Conservation (phyloP, 306 rosid genomes). For the Hylodesmum podocarpum region DNA sequence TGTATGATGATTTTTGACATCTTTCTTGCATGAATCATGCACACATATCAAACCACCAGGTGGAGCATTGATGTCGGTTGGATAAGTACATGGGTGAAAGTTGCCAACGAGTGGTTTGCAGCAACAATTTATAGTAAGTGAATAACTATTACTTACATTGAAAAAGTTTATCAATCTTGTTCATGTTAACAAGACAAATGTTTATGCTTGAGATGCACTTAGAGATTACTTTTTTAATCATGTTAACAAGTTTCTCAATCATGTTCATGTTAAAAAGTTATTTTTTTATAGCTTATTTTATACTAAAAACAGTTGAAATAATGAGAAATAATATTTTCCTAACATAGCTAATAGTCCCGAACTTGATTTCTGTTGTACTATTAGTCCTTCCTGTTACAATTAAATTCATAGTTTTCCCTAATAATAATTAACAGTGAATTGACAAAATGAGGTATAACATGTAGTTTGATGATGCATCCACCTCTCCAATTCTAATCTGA, state of each 20-base stretch:
- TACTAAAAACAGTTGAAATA: too few species aligned
- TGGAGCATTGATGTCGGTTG: slow-evolving; percentile 97
- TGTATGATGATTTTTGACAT: not conserved
- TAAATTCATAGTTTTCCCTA: too few species aligned
- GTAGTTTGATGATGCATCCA: not conserved
- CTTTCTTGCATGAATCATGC: not conserved
- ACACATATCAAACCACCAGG: slow-evolving; percentile 46
- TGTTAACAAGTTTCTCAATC: too few species aligned
- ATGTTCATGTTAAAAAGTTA: too few species aligned
- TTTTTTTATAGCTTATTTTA: too few species aligned
- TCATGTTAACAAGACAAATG: not conserved
- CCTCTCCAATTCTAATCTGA: not conserved
- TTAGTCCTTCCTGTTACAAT: too few species aligned
- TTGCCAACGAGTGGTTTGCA: slow-evolving; percentile 87
- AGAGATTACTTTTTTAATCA: too few species aligned
- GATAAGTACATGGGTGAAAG: slow-evolving; percentile 89
- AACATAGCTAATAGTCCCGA: too few species aligned
- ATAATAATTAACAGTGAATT: not conserved
- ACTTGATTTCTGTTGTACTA: too few species aligned
- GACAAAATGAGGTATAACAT: not conserved
- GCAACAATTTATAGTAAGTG: slow-evolving; percentile 81
- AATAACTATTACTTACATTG: not conserved
- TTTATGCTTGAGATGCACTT: not conserved
- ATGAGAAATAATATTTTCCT: too few species aligned
- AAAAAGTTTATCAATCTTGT: not conserved